Evolutionary conservation across 441 rosid species (phyloP), one percentile per base, ranked within the genome.

Genomic region (Francoa sonchifolia): DNA sequence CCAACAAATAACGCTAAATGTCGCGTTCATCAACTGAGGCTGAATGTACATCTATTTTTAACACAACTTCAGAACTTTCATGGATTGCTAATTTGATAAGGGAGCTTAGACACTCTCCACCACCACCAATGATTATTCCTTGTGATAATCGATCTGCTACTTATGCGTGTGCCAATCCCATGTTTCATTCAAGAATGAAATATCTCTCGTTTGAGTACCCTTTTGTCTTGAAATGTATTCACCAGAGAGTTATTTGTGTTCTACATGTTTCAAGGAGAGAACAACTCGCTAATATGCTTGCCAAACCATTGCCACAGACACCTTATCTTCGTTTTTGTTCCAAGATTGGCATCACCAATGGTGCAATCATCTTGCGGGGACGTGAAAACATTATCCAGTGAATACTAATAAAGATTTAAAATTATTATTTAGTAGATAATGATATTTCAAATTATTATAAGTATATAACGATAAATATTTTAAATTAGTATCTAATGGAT

Each of bases 161-260:
- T 2, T 19, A 39, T 20, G 10, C 9, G 1, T 6, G 27, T 39
- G 21, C n/a, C 13, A 19, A 39, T 2, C 12, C 18, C 13, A 13
- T 39, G 9, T 39, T 39, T 19, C 43, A 39, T 39, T 12, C 9
- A 9, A 15, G 4, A n/a, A 39, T 19, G 27, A 39, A 39, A 14
- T 4, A 39, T n/a, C 18, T 39, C 8, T 1, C 27, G 5, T 26
- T 19, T 16, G 27, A 10, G n/a, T 39, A 39, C 27, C 43, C n/a
- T 39, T 19, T 39, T 8, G 27, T 39, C 10, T 9, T 5, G 3
- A 8, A 39, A 19, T 14, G 18, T 6, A 19, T 19, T 17, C 2
- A 19, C 6, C 1, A 5, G 1, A 2, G 28, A 8, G 0, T 5
- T 10, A 2, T 39, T 39, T 14, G 13, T 39, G 43, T 19, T 19